Evolutionary conservation across 2,329 filamentous ascomycete genomes (phyloP), one percentile per base, ranked within the genome.

Genomic region (Penicillium paneum): DNA sequence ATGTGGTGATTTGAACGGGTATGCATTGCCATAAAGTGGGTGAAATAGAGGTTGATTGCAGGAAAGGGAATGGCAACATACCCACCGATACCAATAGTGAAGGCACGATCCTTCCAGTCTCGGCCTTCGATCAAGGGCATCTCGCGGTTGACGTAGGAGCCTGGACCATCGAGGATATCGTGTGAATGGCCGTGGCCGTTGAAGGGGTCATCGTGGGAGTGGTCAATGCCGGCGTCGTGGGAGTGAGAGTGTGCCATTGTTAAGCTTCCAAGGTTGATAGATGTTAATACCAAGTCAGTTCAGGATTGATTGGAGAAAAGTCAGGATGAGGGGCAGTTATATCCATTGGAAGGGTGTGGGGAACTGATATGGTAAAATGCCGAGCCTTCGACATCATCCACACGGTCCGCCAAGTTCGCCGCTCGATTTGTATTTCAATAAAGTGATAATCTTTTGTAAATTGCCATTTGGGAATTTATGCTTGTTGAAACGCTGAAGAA

Each of bases 61-160:
- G 26, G 26, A 43, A 29, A 24, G 21, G 11, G 5, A 34, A 24
- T n/a, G 13, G 8, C 2, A n/a, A 24, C 84, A 64, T 81, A 96
- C 91, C 94, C 94, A 77, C 94, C 94, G 76, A 97, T 97, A n/a
- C 94, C 94, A 67, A 99, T 83, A 5, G 94, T 97, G 69, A 97
- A 99, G 13, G 92, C 92, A 54, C 94, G 83, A 61, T 96, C 90
- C 28, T 82, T 82, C 90, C 92, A 99, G 70, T 92, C 82, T 51
- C 93, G 83, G 11, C 91, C 91, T 64, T 96, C 89, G 60, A 91
- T 84, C 53, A 97, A 89, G 58, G 93, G 94, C 90, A 96, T 92
- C 77, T 97, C 94, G 15, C 94, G 87, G 47, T 88, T 87, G 31
- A 94, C 75, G 71, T 89, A 97, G 69, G 91, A 96, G 41, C 94